phyloP scores from a whole-genome alignment of 2,329 filamentous ascomycete species.

The Calonectria hongkongensis region DNA sequence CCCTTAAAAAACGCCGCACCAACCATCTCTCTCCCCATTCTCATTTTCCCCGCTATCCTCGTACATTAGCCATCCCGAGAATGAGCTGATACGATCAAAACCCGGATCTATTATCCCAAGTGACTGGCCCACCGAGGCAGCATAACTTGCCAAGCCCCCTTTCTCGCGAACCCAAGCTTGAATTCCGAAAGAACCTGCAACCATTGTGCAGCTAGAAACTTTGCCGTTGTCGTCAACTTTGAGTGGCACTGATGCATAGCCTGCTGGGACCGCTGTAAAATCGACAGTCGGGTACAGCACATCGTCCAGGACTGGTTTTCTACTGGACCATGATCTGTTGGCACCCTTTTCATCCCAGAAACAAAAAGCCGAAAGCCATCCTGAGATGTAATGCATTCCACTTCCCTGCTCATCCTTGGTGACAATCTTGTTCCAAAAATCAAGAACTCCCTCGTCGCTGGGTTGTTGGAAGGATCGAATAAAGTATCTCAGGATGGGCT shows the following conservation, averaged over 20 bases:
- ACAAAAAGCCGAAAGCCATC: constrained; percentile 48
- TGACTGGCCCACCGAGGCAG: too few relatives aligned
- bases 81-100: neutral
- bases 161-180: neutral
- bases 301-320: neutral
- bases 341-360: constrained; percentile 38
- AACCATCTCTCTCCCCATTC: too few relatives aligned
- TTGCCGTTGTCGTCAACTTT: constrained; percentile 32
- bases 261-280: constrained; percentile 24
- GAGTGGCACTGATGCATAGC: constrained; percentile 42
- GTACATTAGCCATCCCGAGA: constrained; percentile 5
- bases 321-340: accelerated
- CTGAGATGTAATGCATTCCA: neutral
- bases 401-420: too few relatives aligned
- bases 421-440: too few relatives aligned
- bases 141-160: neutral
- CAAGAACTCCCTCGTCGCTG: constrained; percentile 31
- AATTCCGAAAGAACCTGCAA: constrained; percentile 46
- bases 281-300: constrained; percentile 35
- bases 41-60: neutral
- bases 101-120: too few relatives aligned
- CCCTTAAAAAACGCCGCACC: too few relatives aligned
- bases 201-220: constrained; percentile 30
- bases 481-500: constrained; percentile 62
- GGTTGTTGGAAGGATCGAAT: constrained; percentile 60